Evolutionary conservation across 805 yeast genomes (phyloP).

Genomic region (Kodamaea nitidulidarum): DNA sequence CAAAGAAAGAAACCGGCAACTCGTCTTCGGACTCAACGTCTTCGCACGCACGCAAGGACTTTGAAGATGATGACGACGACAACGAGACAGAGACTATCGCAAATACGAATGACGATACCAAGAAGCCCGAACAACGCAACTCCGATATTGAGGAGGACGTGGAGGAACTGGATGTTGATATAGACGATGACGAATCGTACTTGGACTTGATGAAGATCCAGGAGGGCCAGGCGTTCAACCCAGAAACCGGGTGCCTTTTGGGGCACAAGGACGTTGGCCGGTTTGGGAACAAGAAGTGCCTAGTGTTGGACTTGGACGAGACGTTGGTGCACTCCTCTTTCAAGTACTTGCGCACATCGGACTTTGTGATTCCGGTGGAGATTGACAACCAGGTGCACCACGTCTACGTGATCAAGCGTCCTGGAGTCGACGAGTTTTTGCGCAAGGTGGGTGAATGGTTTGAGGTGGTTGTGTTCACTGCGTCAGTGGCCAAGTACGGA

Average conservation of each 20-base stretch:
- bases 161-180: slow-evolving; percentile 21
- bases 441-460: slow-evolving; percentile 75
- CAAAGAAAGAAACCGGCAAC: slow-evolving; percentile 6
- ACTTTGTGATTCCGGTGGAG: slow-evolving; percentile 95
- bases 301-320: slow-evolving; percentile 90
- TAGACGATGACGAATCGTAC: slow-evolving; percentile 24
- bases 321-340: slow-evolving; percentile 94
- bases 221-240: slow-evolving; percentile 65
- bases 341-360: slow-evolving; percentile 87
- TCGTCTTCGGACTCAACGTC: slow-evolving; percentile 8
- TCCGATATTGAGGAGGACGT: slow-evolving; percentile 10
- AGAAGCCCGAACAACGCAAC: not conserved
- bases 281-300: slow-evolving; percentile 69
- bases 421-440: slow-evolving; percentile 95
- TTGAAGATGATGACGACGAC: slow-evolving; percentile 36
- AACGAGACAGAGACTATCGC: slow-evolving; percentile 35
- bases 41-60: slow-evolving; percentile 20
- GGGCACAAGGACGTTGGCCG: slow-evolving; percentile 46
- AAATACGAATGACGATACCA: slow-evolving; percentile 19
- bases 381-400: slow-evolving; percentile 89
- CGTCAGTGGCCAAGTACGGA: slow-evolving; percentile 92
- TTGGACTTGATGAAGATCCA: slow-evolving; percentile 63
- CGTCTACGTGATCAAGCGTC: slow-evolving; percentile 94
- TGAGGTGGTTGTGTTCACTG: slow-evolving; percentile 97
- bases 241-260: slow-evolving; percentile 60